Base-by-base conservation (phyloP, 208 protist species). In the Crithidia sp. region DNA sequence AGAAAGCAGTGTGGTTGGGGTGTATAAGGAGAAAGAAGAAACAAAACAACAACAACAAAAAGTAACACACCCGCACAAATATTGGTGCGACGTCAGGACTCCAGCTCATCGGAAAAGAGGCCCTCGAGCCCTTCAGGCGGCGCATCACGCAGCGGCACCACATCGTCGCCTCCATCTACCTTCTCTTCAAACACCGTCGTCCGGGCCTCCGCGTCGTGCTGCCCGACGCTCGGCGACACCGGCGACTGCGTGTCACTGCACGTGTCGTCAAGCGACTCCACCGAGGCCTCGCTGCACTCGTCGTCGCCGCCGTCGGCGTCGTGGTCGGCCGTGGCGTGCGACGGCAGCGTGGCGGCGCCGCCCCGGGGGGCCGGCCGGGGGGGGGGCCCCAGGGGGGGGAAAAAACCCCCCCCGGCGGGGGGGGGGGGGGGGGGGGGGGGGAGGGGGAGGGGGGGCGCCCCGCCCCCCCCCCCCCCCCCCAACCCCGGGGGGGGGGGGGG, bases 221-320 rank as follows among this genome's bases (percentile, higher is more conserved):
- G 39, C 3, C 60, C 66, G 16, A 10, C 45, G 14, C 41, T 19
- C 12, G n/a, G 8, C 39, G 17, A 59, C 43, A 44, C 43, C 19
- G 60, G 66, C 28, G 60, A 62, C 53, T 59, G 67, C 65, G 68
- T 52, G 10, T 73, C 66, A 36, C 60, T 71, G 39, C 74, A 67
- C 16, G 57, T 68, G 66, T 73, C 66, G 19, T 71, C 74, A 44
- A 78, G 57, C 6, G 74, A 78, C 37, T 72, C 43, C 13, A 78
- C 59, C 16, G 74, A 72, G 36, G 52, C 74, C 17, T 71, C 74
- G 66, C 66, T 78, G 52, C 50, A 63, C 39, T 78, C 74, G 5
- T 68, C 59, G 9, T 78, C 41, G 28, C 40, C 50, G 45, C 43
- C 37, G 52, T 39, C 14, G 13, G 28, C 54, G 43, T 60, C 40